Conservation (phyloP, 345 rosid species). For the Euphorbia pulcherrima region DNA sequence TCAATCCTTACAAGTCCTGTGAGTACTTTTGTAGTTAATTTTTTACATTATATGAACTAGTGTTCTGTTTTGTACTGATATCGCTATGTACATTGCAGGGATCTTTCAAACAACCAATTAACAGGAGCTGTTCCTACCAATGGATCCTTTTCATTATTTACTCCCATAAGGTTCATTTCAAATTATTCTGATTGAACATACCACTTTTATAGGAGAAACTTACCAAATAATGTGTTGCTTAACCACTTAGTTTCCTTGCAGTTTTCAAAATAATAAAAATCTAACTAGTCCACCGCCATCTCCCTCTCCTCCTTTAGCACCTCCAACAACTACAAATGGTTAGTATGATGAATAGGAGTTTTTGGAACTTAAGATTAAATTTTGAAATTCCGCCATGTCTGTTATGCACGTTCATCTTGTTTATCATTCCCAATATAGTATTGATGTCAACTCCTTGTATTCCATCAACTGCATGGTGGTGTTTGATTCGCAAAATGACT, state of each 20-base stretch:
- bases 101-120: constrained; percentile 70
- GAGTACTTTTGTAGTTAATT: constrained; percentile 30
- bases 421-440: too few relatives aligned
- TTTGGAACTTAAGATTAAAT: too few relatives aligned
- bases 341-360: too few relatives aligned
- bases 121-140: constrained; percentile 61
- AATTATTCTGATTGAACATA: constrained; percentile 9
- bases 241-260: constrained; percentile 37
- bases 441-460: constrained; percentile 15
- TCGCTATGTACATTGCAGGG: constrained; percentile 39
- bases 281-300: constrained; percentile 30
- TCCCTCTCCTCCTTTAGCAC: constrained; percentile 54
- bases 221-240: constrained; percentile 15
- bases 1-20: constrained; percentile 62
- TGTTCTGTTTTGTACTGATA: background rate
- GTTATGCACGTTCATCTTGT: too few relatives aligned
- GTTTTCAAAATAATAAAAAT: constrained; percentile 48
- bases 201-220: constrained; percentile 13
- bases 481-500: too few relatives aligned
- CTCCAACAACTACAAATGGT: constrained; percentile 27
- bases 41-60: background rate
- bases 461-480: background rate
- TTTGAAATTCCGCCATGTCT: too few relatives aligned
- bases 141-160: constrained; percentile 79
- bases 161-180: constrained; percentile 59